Evolutionary conservation across 495 filamentous ascomycete genomes (phyloP).

Genomic region (Trichoderma gamsii): DNA sequence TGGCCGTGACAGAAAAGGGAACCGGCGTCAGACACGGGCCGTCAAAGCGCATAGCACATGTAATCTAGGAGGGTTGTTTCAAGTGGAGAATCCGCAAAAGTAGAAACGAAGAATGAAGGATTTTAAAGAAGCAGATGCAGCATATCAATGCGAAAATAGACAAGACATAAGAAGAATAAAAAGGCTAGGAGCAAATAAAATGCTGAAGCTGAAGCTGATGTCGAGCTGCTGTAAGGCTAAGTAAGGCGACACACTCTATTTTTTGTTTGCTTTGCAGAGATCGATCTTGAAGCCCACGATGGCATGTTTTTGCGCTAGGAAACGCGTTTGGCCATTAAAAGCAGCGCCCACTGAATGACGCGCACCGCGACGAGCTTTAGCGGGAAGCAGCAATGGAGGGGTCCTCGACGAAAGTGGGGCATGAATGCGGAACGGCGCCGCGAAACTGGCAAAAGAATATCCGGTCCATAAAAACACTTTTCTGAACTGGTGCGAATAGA

Average conservation of each 20-base stretch:
- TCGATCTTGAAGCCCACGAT: not conserved
- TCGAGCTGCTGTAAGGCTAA: not conserved
- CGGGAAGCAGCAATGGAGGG: constrained; percentile 11
- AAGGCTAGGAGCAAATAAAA: not conserved
- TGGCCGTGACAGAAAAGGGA: constrained; percentile 9
- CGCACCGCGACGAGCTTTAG: constrained; percentile 10
- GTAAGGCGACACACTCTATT: not conserved
- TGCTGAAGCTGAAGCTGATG: not conserved
- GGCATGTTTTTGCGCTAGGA: constrained; percentile 10
- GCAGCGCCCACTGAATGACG: not conserved
- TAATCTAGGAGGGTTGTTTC: not conserved
- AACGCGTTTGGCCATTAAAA: constrained; percentile 6
- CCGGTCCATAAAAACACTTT: no score
- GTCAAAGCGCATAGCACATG: constrained; percentile 9
- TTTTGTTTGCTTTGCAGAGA: not conserved
- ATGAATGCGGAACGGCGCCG: not conserved
- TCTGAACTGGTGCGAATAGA: no score
- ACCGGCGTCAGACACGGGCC: constrained; percentile 7
- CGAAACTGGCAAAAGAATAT: not conserved
- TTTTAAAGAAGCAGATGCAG: not conserved
- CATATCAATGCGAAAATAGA: not conserved
- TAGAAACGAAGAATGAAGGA: not conserved
- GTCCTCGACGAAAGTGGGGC: not conserved
- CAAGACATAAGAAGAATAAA: not conserved
- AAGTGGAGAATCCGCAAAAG: not conserved